A percentile compares a stretch with the other conserved stretches of the same genome.
These are phyloP conservation scores for Dendrobium nobile DNA, from an alignment of 106 monocot genomes.

Conservation along the genomic window DNA sequence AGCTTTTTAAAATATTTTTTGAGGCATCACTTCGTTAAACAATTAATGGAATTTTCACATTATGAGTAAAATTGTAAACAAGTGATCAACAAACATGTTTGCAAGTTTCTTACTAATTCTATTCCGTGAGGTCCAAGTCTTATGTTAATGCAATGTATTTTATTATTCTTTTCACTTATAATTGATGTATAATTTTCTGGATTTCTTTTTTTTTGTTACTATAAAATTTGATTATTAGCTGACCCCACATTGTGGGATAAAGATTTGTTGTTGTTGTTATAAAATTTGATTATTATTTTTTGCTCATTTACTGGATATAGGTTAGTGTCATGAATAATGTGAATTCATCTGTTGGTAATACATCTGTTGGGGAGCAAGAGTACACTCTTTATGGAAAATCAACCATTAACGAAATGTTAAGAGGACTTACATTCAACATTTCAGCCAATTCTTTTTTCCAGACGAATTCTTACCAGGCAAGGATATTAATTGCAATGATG, in stretches of 20 bases:
- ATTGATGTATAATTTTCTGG: neutral
- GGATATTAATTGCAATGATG: neutral
- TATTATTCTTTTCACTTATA: neutral
- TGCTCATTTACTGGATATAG: conserved; percentile 23
- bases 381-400: conserved; percentile 77
- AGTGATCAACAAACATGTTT: neutral
- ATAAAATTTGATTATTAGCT: neutral
- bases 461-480: conserved; percentile 81
- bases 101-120: neutral
- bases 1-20: neutral
- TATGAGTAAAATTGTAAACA: neutral
- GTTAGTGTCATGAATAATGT: conserved; percentile 96
- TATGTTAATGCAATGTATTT: neutral
- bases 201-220: neutral
- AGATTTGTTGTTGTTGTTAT: too few species aligned
- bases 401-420: conserved; percentile 73
- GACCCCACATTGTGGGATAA: too few species aligned
- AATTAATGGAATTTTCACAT: neutral
- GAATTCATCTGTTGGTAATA: conserved; percentile 83
- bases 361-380: conserved; percentile 86
- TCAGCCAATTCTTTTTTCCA: conserved; percentile 99
- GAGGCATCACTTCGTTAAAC: neutral
- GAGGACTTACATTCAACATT: conserved; percentile 88
- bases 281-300: neutral
- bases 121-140: neutral